Evolutionary conservation across 352 stramenopile genomes (phyloP).

Genomic region (Pseudoperonospora humuli): DNA sequence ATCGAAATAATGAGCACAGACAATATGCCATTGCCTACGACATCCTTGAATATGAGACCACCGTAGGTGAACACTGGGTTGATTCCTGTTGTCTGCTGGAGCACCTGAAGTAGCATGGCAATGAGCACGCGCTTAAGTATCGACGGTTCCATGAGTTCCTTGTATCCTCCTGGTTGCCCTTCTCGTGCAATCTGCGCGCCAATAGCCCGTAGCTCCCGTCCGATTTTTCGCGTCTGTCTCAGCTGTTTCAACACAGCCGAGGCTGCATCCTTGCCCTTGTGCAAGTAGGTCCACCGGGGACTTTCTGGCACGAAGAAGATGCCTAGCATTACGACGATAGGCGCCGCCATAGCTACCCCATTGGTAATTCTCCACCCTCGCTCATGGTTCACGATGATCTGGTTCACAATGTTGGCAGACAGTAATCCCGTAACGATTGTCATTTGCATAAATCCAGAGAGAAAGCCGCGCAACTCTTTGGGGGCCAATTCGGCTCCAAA

Average conservation of each 20-base stretch:
- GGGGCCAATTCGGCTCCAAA: conserved; percentile 53
- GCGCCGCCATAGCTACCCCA: conserved; percentile 28
- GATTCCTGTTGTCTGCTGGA: conserved; percentile 43
- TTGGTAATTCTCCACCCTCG: conserved; percentile 42
- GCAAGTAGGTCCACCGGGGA: conserved; percentile 31
- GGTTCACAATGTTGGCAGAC: conserved; percentile 35
- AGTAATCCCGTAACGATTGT: conserved; percentile 42
- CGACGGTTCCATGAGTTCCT: conserved; percentile 37
- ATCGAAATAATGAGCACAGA: conserved; percentile 41
- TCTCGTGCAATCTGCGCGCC: conserved; percentile 35
- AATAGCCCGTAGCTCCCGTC: conserved; percentile 37
- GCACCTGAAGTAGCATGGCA: conserved; percentile 37
- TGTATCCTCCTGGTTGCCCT: conserved; percentile 21
- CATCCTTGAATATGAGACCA: conserved; percentile 44
- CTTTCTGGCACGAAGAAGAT: conserved; percentile 40
- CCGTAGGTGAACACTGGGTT: conserved; percentile 43
- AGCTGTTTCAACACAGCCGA: conserved; percentile 33
- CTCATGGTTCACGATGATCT: conserved; percentile 28
- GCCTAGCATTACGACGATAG: conserved; percentile 44
- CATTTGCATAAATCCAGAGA: conserved; percentile 63
- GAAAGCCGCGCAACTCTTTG: conserved; percentile 50
- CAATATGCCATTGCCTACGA: conserved; percentile 32
- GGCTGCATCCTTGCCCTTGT: conserved; percentile 36
- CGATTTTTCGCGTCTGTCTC: conserved; percentile 33
- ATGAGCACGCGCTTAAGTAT: conserved; percentile 36